Evolutionary conservation across 495 filamentous ascomycete species (phyloP).

Genomic region (Penicillium egyptiacum): DNA sequence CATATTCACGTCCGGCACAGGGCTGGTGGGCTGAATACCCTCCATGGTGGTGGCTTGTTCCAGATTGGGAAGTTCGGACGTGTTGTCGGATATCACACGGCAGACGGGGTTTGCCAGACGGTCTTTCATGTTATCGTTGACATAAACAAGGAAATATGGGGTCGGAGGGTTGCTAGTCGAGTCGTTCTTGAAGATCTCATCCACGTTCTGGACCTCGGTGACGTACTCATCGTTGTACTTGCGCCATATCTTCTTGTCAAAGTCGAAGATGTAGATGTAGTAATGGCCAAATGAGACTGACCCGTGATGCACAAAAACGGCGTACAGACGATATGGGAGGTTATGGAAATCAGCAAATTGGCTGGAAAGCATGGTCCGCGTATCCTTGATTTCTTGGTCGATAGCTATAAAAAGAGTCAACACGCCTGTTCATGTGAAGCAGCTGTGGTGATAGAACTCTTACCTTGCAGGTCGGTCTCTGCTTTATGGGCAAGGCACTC

Average conservation of each 20-base stretch:
- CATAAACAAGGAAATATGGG: slow-evolving; percentile 88
- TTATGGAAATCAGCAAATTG: slow-evolving; percentile 60
- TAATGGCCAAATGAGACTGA: slow-evolving; percentile 78
- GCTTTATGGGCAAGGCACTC: slow-evolving; percentile 34
- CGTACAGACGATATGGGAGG: slow-evolving; percentile 79
- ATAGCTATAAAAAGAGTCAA: slow-evolving; percentile 37
- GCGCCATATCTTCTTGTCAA: slow-evolving; percentile 75
- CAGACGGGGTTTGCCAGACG: slow-evolving; percentile 61
- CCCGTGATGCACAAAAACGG: slow-evolving; percentile 87
- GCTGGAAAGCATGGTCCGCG: slow-evolving; percentile 52
- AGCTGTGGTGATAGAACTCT: slow-evolving; percentile 6
- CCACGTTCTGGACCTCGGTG: slow-evolving; percentile 59
- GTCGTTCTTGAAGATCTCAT: slow-evolving; percentile 65
- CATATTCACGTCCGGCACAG: slow-evolving; percentile 29
- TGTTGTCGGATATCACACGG: slow-evolving; percentile 40
- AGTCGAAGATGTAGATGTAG: slow-evolving; percentile 96
- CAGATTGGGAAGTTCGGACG: slow-evolving; percentile 16
- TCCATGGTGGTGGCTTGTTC: slow-evolving; percentile 21
- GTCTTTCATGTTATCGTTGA: slow-evolving; percentile 61
- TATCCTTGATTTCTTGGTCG: slow-evolving; percentile 49
- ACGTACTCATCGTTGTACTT: slow-evolving; percentile 92
- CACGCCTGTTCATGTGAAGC: neutral
- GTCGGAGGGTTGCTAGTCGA: slow-evolving; percentile 63
- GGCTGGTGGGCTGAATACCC: slow-evolving; percentile 20
- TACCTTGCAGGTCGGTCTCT: slow-evolving; percentile 41